Evolutionary conservation across 2,329 filamentous ascomycete genomes (phyloP).

Genomic region (Zasmidium cellare): DNA sequence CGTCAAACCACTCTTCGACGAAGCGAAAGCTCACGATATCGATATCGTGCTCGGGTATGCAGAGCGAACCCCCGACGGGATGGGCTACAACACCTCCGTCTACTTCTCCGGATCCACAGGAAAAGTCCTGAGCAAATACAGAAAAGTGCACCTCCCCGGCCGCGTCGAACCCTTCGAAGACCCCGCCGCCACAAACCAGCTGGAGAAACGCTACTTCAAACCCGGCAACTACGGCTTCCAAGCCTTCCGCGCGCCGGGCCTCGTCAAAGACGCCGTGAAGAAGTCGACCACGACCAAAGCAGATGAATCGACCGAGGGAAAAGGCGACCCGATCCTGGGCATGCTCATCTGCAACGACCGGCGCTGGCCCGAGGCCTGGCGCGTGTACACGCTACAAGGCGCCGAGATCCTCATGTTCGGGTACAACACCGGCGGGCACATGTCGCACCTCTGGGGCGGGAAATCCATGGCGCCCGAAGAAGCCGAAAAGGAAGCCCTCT

Average conservation of each 20-base stretch:
- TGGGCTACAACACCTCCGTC: constrained; percentile 53
- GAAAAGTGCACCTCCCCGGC: constrained; percentile 58
- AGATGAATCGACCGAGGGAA: constrained; percentile 31
- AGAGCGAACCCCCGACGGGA: constrained; percentile 48
- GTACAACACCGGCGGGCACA: constrained; percentile 44
- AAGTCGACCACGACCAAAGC: constrained; percentile 28
- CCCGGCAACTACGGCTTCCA: constrained; percentile 56
- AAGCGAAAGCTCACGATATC: constrained; percentile 48
- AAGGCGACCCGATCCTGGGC: constrained; percentile 53
- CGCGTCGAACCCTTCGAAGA: constrained; percentile 53
- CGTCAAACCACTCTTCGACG: constrained; percentile 51
- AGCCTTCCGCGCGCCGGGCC: constrained; percentile 53
- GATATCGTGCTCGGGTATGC: constrained; percentile 57
- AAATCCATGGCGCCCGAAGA: constrained; percentile 45
- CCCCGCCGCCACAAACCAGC: constrained; percentile 52
- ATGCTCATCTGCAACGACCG: constrained; percentile 58
- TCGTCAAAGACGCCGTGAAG: constrained; percentile 42
- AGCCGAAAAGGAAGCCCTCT: constrained; percentile 50
- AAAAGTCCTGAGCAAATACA: constrained; percentile 52
- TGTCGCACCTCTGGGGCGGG: constrained; percentile 48
- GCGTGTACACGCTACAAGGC: constrained; percentile 53
- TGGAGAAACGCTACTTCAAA: constrained; percentile 58
- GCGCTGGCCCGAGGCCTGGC: constrained; percentile 56
- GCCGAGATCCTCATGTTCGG: constrained; percentile 51
- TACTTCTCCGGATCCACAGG: constrained; percentile 51